Conservation (phyloP, 2,329 filamentous ascomycete species). For the Knufia fluminis region DNA sequence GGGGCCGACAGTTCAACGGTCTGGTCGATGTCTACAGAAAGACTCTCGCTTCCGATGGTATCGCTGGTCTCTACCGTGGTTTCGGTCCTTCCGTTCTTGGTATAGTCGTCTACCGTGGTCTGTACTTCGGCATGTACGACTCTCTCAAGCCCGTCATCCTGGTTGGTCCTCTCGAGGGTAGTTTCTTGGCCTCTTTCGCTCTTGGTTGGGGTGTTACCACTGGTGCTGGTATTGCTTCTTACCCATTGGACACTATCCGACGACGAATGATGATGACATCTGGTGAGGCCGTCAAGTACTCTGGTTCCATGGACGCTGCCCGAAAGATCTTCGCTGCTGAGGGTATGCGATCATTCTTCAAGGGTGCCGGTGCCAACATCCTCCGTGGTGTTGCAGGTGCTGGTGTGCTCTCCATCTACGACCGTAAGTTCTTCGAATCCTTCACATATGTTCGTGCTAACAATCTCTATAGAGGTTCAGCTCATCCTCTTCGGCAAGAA, state of each 20-base stretch:
- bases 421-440: constrained; percentile 47
- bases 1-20: constrained; percentile 99
- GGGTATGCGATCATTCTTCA: constrained; percentile 97
- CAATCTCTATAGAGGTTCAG: constrained; percentile 44
- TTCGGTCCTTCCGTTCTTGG: constrained; percentile 99
- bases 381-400: constrained; percentile 99
- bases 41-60: constrained; percentile 97
- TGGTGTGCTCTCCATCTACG: constrained; percentile 99
- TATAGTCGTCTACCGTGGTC: constrained; percentile 99
- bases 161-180: constrained; percentile 81
- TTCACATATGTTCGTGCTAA: constrained; percentile 10
- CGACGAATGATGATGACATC: constrained; percentile 99
- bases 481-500: constrained; percentile 99
- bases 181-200: constrained; percentile 98
- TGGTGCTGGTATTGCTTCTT: constrained; percentile 99
- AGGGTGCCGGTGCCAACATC: constrained; percentile 99
- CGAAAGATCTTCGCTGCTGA: constrained; percentile 93
- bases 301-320: constrained; percentile 87
- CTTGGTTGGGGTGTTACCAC: constrained; percentile 99
- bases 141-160: constrained; percentile 99
- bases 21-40: constrained; percentile 99
- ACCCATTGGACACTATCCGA: constrained; percentile 99
- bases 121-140: constrained; percentile 99
- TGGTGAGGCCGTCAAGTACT: constrained; percentile 97
- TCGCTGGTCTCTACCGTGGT: constrained; percentile 99